Base-by-base conservation (phyloP, 2,329 filamentous ascomycete genomes). In the Macrophomina pseudophaseolina region DNA sequence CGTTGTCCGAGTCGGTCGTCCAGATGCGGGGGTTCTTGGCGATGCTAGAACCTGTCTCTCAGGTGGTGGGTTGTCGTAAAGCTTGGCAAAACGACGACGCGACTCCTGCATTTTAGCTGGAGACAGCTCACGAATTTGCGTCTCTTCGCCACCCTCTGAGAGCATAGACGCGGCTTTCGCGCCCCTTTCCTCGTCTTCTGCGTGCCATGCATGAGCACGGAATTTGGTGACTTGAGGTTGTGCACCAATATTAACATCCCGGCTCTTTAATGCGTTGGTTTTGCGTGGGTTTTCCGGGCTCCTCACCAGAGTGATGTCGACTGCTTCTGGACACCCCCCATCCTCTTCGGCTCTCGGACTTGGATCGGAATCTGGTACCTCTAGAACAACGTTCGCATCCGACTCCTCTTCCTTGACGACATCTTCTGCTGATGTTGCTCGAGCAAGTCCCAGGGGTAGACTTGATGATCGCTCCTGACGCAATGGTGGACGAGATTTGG, bases 401-500 rank as follows among this genome's bases (percentile, higher is more conserved):
- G 42, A 48, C 6, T 23, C n/a, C 49, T 66, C 48, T 38, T 14
- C 5, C 16, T 62, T 44, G 5, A 18, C 11, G 5, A n/a, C n/a
- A 3, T 33, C 44, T 12, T 11, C 2, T 38, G 32, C 12, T 14
- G 7, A 48, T 28, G 28, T 48, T 48, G 74, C 71, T n/a, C 59
- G 44, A 42, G 71, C 73, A 33, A 74, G 53, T 7, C 42, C 33
- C 32, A 74, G 2, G 9, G 67, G 76, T 5, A 71, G 70, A 64
- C 75, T 78, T 38, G 67, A 73, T 9, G 73, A 76, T 60, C 73
- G 71, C 49, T 76, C 71, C 42, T 73, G 70, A n/a, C 65, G 72
- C 46, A 72, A 51, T 46, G 58, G 68, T 14, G 70, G 70, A 2
- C 67, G 58, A 7, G 58, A 9, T 7, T 38, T 62, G 2, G 67